Evolutionary conservation across 345 rosid genomes (phyloP).

Genomic region (Geranium rotundifolium): DNA sequence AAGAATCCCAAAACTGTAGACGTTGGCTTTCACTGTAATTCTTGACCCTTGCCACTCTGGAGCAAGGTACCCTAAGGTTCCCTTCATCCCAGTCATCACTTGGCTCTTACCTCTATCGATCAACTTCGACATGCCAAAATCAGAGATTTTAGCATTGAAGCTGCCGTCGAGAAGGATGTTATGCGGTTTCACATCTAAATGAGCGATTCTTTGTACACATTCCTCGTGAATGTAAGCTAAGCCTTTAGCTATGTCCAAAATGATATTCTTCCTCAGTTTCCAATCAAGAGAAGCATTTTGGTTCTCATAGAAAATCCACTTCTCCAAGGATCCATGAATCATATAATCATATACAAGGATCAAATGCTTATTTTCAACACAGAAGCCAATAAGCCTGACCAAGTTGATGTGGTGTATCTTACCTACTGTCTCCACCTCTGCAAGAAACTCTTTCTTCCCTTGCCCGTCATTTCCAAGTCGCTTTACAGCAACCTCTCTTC

Average conservation of each 20-base stretch:
- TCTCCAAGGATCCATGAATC: conserved; percentile 19
- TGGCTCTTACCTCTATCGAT: conserved; percentile 16
- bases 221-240: conserved; percentile 25
- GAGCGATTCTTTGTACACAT: conserved; percentile 13
- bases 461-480: too few species aligned
- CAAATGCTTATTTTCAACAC: conserved; percentile 16
- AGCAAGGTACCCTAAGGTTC: conserved; percentile 17
- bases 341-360: conserved; percentile 20
- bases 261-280: conserved; percentile 19
- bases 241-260: conserved; percentile 25
- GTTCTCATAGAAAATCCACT: conserved; percentile 17
- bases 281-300: conserved; percentile 9
- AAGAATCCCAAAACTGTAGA: conserved; percentile 27
- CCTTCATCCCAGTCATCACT: conserved; percentile 13
- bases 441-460: conserved; percentile 9
- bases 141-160: conserved; percentile 18
- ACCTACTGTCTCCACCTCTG: conserved; percentile 27
- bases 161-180: too few species aligned
- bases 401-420: conserved; percentile 23
- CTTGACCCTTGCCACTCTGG: conserved; percentile 14
- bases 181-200: conserved; percentile 15
- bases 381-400: conserved; percentile 22
- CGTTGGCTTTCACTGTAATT: conserved; percentile 23
- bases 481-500: too few species aligned
- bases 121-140: conserved; percentile 16